Conservation (phyloP, 2,329 filamentous ascomycete species). For the Cucurbitaria berberidis region DNA sequence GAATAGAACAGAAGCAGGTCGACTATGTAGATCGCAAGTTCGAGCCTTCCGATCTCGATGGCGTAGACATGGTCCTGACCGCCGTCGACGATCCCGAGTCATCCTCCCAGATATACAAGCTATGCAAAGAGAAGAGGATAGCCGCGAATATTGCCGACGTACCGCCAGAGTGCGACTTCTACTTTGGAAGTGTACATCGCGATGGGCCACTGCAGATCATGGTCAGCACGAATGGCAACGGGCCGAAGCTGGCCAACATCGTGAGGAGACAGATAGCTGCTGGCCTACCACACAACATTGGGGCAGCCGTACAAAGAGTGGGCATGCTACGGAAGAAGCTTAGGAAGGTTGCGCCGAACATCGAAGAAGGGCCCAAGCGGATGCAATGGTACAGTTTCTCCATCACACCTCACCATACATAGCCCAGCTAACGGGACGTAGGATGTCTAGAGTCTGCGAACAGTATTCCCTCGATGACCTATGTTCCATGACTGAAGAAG, state of each 20-base stretch:
- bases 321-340: constrained; percentile 80
- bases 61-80: constrained; percentile 84
- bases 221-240: constrained; percentile 98
- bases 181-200: constrained; percentile 94
- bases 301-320: constrained; percentile 83
- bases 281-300: constrained; percentile 77
- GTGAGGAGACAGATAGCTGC: constrained; percentile 82
- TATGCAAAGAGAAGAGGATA: constrained; percentile 84
- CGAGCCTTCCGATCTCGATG: constrained; percentile 83
- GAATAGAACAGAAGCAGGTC: constrained; percentile 76
- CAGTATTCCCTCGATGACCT: constrained; percentile 84
- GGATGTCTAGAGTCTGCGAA: constrained; percentile 93
- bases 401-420: neutral
- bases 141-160: constrained; percentile 97
- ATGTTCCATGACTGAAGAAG: constrained; percentile 78
- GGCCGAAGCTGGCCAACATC: constrained; percentile 85
- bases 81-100: constrained; percentile 92
- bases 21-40: constrained; percentile 83
- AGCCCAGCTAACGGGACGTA: constrained; percentile 51
- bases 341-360: constrained; percentile 73
- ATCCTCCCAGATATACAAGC: constrained; percentile 89
- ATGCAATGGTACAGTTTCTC: constrained; percentile 75
- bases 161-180: constrained; percentile 96
- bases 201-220: constrained; percentile 97
- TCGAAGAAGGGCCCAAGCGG: constrained; percentile 78